These are phyloP conservation scores for Lichenothelia convexa DNA, from an alignment of 495 filamentous ascomycete species.

Conservation along the genomic window DNA sequence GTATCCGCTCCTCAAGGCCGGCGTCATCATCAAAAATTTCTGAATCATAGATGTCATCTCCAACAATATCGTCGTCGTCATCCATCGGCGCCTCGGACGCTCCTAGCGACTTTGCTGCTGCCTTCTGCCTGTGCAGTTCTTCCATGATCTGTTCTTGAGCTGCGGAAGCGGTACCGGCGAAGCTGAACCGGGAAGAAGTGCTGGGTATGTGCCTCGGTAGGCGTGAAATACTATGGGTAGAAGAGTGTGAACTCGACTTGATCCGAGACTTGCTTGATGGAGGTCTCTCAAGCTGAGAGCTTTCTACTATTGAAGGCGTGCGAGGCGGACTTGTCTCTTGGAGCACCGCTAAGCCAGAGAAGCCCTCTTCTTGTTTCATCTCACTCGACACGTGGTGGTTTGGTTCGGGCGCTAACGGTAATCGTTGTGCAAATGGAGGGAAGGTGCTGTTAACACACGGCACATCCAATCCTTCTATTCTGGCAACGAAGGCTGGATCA, in stretches of 20 bases:
- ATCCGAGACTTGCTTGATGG: slow-evolving; percentile 26
- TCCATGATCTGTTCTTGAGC: slow-evolving; percentile 68
- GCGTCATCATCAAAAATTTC: slow-evolving; percentile 52
- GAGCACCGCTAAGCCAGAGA: no score
- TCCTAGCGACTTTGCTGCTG: slow-evolving; percentile 32
- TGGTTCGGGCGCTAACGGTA: slow-evolving; percentile 2
- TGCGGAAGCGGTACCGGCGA: slow-evolving; percentile 54
- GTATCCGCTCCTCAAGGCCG: slow-evolving; percentile 35
- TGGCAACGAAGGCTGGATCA: slow-evolving; percentile 16
- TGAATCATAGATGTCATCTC: slow-evolving; percentile 30
- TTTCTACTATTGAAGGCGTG: slow-evolving; percentile 18
- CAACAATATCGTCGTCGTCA: slow-evolving; percentile 38
- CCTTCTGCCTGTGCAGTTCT: slow-evolving; percentile 63
- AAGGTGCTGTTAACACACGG: slow-evolving; percentile 2
- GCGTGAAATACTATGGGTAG: slow-evolving; percentile 16
- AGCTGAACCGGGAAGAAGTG: slow-evolving; percentile 78
- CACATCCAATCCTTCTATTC: slow-evolving; percentile 11
- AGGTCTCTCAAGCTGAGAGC: slow-evolving; percentile 19
- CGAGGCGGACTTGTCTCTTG: slow-evolving; percentile 14
- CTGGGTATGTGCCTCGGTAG: slow-evolving; percentile 64
- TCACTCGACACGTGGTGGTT: neutral
- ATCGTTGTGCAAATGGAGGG: slow-evolving; percentile 8
- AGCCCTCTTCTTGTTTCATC: slow-evolving; percentile 1
- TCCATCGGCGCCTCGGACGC: slow-evolving; percentile 29
- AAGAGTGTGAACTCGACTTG: slow-evolving; percentile 28